Percentiles rank a stretch among this genome's conserved stretches.
phyloP scores from a whole-genome alignment of 108 stramenopile species.

The Mediolabrus comicus region DNA sequence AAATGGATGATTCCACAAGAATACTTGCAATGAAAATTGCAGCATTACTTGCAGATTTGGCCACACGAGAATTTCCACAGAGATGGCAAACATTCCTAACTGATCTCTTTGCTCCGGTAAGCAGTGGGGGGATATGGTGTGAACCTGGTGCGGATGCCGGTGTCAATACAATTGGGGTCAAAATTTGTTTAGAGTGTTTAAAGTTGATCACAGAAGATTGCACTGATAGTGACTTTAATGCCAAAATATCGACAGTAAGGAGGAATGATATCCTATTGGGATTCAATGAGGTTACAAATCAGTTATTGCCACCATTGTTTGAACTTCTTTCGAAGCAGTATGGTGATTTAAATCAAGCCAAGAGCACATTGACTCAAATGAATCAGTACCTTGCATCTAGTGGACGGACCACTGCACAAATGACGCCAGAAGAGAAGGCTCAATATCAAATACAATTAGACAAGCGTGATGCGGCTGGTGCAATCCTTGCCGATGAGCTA shows the following conservation, averaged over 20 bases:
- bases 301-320: constrained; percentile 71
- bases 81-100: constrained; percentile 76
- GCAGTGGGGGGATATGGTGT: constrained; percentile 64
- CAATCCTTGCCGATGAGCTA: constrained; percentile 66
- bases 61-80: constrained; percentile 84
- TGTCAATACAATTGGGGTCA: constrained; percentile 52
- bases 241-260: constrained; percentile 81
- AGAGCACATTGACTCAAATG: constrained; percentile 65
- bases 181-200: constrained; percentile 76
- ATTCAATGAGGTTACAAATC: constrained; percentile 76
- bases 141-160: constrained; percentile 28
- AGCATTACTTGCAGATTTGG: constrained; percentile 63
- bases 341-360: constrained; percentile 48
- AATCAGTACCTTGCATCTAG: constrained; percentile 57
- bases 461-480: constrained; percentile 32
- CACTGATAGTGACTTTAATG: constrained; percentile 90
- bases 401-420: constrained; percentile 56
- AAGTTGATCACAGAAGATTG: constrained; percentile 86
- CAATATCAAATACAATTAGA: constrained; percentile 60
- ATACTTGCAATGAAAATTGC: constrained; percentile 76
- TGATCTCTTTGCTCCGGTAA: constrained; percentile 58
- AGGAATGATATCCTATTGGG: constrained; percentile 88
- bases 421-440: constrained; percentile 66
- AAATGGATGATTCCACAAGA: constrained; percentile 24
- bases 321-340: constrained; percentile 69